Conservation (phyloP, 148 eudicot species). For the Salicornia ramosissima region DNA sequence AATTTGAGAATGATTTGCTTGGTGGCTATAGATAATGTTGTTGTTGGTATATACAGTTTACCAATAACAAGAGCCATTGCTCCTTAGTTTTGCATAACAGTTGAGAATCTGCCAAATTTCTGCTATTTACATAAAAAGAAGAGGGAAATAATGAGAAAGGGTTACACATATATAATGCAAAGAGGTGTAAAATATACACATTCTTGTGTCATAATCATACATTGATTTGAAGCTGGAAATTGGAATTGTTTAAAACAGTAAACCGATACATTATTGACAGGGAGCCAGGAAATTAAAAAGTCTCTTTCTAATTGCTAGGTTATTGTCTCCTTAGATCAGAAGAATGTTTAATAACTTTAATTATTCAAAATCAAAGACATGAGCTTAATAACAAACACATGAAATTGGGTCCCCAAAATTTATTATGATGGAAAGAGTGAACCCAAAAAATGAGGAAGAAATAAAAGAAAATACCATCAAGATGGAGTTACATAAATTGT, state of each 20-base stretch:
- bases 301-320: background rate
- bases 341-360: background rate
- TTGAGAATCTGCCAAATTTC: background rate
- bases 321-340: background rate
- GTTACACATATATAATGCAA: background rate
- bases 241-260: background rate
- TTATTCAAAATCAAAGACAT: background rate
- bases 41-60: background rate
- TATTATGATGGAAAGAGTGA: too few species aligned
- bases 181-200: background rate
- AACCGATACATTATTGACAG: background rate
- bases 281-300: background rate
- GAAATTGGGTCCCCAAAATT: background rate
- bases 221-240: too few species aligned
- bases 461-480: too few species aligned
- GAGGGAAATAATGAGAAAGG: too few species aligned
- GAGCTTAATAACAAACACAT: background rate
- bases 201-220: too few species aligned
- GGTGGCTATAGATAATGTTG: background rate
- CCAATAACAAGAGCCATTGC: background rate
- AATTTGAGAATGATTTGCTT: background rate
- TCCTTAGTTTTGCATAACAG: background rate
- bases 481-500: too few species aligned
- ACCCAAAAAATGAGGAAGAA: too few species aligned
- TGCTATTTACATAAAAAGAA: background rate